Percentiles rank a stretch among this genome's conserved stretches.
These are phyloP conservation scores for Pseudognaphalium luteoalbum DNA, from an alignment of 129 eudicot genomes.

Conservation along the genomic window DNA sequence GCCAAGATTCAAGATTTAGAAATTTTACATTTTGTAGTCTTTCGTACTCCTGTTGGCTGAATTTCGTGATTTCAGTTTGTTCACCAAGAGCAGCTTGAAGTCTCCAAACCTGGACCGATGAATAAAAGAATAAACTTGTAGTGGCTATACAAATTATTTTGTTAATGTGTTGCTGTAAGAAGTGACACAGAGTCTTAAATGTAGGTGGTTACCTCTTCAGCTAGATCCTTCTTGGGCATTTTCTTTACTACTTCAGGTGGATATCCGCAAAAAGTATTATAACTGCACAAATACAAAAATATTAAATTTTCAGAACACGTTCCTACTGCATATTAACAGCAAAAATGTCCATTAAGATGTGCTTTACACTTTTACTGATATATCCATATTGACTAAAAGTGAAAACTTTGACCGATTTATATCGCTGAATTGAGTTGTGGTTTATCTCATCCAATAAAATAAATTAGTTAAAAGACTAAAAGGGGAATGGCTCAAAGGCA, in stretches of 20 bases:
- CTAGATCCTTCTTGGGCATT: constrained; percentile 68
- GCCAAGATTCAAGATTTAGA: neutral
- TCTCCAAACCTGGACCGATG: constrained; percentile 54
- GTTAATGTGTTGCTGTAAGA: neutral
- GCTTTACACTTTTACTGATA: neutral
- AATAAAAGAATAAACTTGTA: constrained; percentile 10
- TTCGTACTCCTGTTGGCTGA: constrained; percentile 75
- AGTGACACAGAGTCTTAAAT: constrained; percentile 1
- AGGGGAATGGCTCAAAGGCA: neutral
- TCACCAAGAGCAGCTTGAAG: constrained; percentile 81
- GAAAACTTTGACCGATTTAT: neutral
- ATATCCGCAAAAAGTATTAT: constrained; percentile 54
- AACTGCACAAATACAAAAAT: constrained; percentile 39
- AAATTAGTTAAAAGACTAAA: too few relatives aligned
- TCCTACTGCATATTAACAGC: constrained; percentile 9
- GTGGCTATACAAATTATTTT: neutral
- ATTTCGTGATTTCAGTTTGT: constrained; percentile 73
- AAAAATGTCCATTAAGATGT: neutral
- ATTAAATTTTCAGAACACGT: neutral
- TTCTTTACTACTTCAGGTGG: constrained; percentile 82
- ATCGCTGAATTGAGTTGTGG: neutral
- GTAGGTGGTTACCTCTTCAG: constrained; percentile 47
- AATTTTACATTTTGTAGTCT: constrained; percentile 72
- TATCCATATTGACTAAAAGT: neutral
- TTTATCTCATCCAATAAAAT: neutral